Percentiles rank a stretch among this genome's conserved stretches.
phyloP scores from a whole-genome alignment of 1,139 yeast species.

The Geotrichum fermentans region DNA sequence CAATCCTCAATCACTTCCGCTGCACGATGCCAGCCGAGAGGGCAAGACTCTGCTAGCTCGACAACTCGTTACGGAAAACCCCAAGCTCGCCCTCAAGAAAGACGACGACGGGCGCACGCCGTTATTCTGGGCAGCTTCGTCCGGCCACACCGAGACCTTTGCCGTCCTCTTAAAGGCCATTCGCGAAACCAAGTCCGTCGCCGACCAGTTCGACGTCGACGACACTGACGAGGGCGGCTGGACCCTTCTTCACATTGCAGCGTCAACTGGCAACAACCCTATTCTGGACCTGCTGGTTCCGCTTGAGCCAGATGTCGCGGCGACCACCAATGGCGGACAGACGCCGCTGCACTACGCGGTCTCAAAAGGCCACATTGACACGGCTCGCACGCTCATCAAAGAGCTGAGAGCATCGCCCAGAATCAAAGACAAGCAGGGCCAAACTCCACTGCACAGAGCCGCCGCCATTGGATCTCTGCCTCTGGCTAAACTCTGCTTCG shows the following conservation, averaged over 20 bases:
- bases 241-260: constrained; percentile 82
- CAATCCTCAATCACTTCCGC: constrained; percentile 24
- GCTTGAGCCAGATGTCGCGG: constrained; percentile 46
- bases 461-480: constrained; percentile 68
- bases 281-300: constrained; percentile 46
- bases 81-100: constrained; percentile 43
- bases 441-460: constrained; percentile 75
- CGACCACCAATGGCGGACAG: constrained; percentile 61
- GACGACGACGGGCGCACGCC: constrained; percentile 82
- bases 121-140: constrained; percentile 84
- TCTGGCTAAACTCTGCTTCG: constrained; percentile 47
- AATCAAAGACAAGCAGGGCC: constrained; percentile 60
- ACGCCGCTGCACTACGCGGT: constrained; percentile 76
- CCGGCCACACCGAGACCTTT: constrained; percentile 52
- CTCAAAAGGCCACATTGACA: constrained; percentile 55
- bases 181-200: constrained; percentile 24
- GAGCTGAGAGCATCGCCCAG: constrained; percentile 53
- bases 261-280: constrained; percentile 61
- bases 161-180: constrained; percentile 45
- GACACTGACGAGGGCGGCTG: constrained; percentile 76
- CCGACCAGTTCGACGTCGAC: constrained; percentile 54
- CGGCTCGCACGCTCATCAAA: constrained; percentile 51
- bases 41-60: constrained; percentile 49
- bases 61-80: constrained; percentile 46
- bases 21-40: constrained; percentile 60